Evolutionary conservation across 2,329 filamentous ascomycete species (phyloP), one percentile per base, ranked within the genome.

Genomic region (Lachnellula subtilissima): DNA sequence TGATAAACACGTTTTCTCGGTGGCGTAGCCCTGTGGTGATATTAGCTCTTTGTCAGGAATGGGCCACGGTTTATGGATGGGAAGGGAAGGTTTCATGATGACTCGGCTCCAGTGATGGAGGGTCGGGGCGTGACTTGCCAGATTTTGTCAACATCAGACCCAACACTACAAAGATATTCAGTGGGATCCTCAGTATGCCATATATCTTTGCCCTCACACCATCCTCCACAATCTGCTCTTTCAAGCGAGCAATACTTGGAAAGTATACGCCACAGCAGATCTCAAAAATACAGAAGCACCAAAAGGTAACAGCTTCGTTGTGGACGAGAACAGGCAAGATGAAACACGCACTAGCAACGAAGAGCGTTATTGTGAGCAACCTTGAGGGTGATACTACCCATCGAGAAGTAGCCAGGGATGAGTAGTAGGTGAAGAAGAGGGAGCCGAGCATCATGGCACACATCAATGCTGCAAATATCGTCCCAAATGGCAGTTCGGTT

Each of bases 401-500:
- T 25, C 51, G 50, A 8, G 51, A 48, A 2, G 35, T 50, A 5
- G 37, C 53, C 6, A 62, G 48, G 1, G 59, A 51, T 28, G 49
- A 58, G 39, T 56, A 51, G 23, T 59, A 61, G 54, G 74, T 75
- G 66, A 82, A 83, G 14, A 78, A 62, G 36, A 82, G 72, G 1
- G 80, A 81, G 22, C 81, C 79, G 14, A 81, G 73, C 67, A 82
- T 80, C 72, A 82, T 81, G 5, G 78, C 74, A 23, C 77, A 78
- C 81, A 85, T 83, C 61, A 83, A 78, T 23, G 75, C 74, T 42
- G 77, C 76, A 55, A 83, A 82, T 50, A 81, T 78, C 46, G 81
- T 73, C 5, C 79, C 78, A 49, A 78, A 79, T 0, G 61, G 69
- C 48, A 63, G 63, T 71, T 69, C 82, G 80, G 0, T 73, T 71